phyloP scores from a whole-genome alignment of 176 grass and related monocot genomes.

The Panicum miliaceum region DNA sequence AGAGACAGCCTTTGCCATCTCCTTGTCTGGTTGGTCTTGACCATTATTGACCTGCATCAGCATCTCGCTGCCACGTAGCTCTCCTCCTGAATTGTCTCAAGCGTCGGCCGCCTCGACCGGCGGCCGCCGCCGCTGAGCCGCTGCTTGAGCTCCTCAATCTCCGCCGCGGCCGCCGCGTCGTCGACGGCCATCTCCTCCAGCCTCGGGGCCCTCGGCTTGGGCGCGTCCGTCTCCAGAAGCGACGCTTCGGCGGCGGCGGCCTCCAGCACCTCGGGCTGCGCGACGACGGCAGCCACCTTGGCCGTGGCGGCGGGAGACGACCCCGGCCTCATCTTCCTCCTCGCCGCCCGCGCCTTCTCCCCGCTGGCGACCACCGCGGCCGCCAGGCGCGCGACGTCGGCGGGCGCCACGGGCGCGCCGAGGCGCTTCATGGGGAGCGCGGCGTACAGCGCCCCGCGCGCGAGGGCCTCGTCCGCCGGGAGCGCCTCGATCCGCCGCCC shows the following conservation, averaged over 20 bases:
- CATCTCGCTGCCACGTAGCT: conserved; percentile 41
- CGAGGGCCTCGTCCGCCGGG: conserved; percentile 74
- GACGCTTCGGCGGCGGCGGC: background rate
- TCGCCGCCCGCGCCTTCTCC: conserved; percentile 25
- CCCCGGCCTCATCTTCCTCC: background rate
- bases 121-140: conserved; percentile 58
- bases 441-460: conserved; percentile 55
- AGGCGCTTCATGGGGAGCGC: conserved; percentile 87
- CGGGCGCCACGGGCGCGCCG: conserved; percentile 46
- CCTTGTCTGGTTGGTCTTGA: background rate
- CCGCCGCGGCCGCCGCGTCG: conserved; percentile 46
- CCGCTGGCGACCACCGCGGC: conserved; percentile 58
- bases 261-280: conserved; percentile 24
- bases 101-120: conserved; percentile 62
- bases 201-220: conserved; percentile 5
- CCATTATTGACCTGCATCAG: conserved; percentile 7
- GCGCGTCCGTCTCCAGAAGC: background rate
- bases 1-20: conserved; percentile 47
- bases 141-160: conserved; percentile 82
- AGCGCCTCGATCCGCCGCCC: conserved; percentile 68
- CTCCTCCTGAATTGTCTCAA: conserved; percentile 93
- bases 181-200: conserved; percentile 65
- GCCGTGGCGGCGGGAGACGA: conserved; percentile 34
- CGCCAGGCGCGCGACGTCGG: conserved; percentile 60
- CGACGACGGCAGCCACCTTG: conserved; percentile 54